Base-by-base conservation (phyloP, 805 yeast genomes). In the Cyberlindnera samutprakarnensis region DNA sequence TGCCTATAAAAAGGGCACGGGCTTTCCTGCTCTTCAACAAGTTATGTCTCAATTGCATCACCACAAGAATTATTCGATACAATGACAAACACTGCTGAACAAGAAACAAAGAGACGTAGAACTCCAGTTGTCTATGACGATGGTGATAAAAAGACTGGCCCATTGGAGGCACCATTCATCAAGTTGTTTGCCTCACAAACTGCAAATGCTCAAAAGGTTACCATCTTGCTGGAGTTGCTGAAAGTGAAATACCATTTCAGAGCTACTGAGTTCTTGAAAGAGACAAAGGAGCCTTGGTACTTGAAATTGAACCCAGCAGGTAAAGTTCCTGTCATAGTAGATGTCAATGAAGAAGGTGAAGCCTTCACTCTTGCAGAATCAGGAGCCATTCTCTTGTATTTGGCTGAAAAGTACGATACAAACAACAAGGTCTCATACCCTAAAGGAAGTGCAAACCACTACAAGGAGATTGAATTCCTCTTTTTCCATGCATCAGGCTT, bases 301-400 rank as follows among this genome's bases (percentile, higher is more conserved):
- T 47, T 73, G 30, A 60, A 68, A 37, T 49, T 73, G 44, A 74
- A 75, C 48, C 76, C 78, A 16, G 73, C 73, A 42, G 82, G 83
- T 11, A 59, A 75, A 47, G 68, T 77, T 33, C 85, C 85, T 17
- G 65, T 75, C 0, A 49, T 78, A 14, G 59, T 44, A 25, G 64
- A 59, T 16, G 52, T 47, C 14, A 41, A 50, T 23, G 30, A 39
- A 6, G 36, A 66, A 6, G 77, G 74, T 8, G 48, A 62, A 19
- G 46, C 45, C 2, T 59, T 62, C 31, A 58, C 66, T 22, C 49
- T 78, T 23, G 62, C 66, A 35, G 84, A 78, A 54, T 63, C 75
- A 25, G 83, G 73, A 15, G 82, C 84, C 3, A 73, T 78, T 32
- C 47, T 78, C 51, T 53, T 64, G 35, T 78, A 74, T 47, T 49